Base-by-base conservation (phyloP, 306 rosid species). In the Rosa persica region DNA sequence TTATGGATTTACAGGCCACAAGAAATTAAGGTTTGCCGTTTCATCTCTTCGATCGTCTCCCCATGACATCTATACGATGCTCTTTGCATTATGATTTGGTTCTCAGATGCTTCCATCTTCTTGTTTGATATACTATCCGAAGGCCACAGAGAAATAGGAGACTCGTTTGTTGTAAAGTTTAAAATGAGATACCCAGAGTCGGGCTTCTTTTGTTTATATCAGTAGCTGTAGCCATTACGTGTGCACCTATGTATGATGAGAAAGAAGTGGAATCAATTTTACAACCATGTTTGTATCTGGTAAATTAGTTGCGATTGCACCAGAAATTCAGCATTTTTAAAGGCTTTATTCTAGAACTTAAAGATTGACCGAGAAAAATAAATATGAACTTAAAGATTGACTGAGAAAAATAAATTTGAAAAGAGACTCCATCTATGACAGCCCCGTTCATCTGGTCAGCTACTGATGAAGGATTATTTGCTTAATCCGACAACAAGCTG, bases 261-360 rank as follows among this genome's bases (percentile, higher is more conserved):
- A 34, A 36, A 64, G 43, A 30, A 34, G n/a, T 64, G 34, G 7
- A 61, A 25, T 61, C 3, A 61, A 61, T 4, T 61, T 30, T 5
- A 23, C 66, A 11, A 7, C 39, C 39, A 61, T 61, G 66, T 25
- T 61, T 61, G 15, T 61, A 5, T 5, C 5, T 12, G 20, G 42
- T 55, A 55, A n/a, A 55, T 55, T 66, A 36, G 47, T 66, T 17
- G 23, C 71, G 1, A 8, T 6, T 38, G 48, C 22, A 66, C 43
- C 47, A 66, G 48, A 66, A 66, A 66, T 66, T 66, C 69, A 34
- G 69, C 42, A 64, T 30, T 34, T 62, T 30, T 58, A 4, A 58
- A 58, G 38, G 66, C 6, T 23, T 58, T 23, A 23, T 58, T 4
- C 7, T 12, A 23, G 6, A 23, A 58, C 66, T n/a, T n/a, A 8